Evolutionary conservation across 2,329 filamentous ascomycete genomes (phyloP).

Genomic region (Colletotrichum zoysiae): DNA sequence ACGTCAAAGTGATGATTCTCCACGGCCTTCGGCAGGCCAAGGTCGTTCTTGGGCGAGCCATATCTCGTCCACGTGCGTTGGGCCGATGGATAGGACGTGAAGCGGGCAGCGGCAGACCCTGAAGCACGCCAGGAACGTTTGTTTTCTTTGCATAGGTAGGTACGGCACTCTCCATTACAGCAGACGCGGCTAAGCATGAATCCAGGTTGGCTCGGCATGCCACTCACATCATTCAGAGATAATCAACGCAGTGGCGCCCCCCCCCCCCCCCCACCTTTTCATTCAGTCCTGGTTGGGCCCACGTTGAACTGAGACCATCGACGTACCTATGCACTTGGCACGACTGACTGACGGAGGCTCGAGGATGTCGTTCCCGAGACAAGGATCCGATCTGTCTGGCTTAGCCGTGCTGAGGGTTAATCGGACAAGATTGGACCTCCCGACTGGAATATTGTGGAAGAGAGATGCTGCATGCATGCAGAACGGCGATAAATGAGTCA

Average conservation of each 20-base stretch:
- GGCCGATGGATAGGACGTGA: not conserved
- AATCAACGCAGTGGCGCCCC: not conserved
- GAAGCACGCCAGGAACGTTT: slow-evolving; percentile 26
- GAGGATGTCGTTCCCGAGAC: slow-evolving; percentile 38
- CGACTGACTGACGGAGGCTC: slow-evolving; percentile 22
- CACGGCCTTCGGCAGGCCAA: not conserved
- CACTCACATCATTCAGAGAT: slow-evolving; percentile 22
- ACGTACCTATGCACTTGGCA: slow-evolving; percentile 20
- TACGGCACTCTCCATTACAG: slow-evolving; percentile 1
- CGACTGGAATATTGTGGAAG: slow-evolving; percentile 7
- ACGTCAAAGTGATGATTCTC: not conserved
- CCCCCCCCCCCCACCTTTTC: not conserved
- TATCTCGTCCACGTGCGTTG: not conserved
- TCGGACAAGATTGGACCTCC: slow-evolving; percentile 17
- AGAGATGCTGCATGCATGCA: slow-evolving; percentile 11
- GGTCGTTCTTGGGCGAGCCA: not conserved
- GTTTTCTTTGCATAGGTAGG: slow-evolving; percentile 34
- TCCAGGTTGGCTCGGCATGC: slow-evolving; percentile 12
- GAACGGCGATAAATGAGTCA: slow-evolving; percentile 4
- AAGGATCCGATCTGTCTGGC: slow-evolving; percentile 14
- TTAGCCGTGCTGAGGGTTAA: not conserved
- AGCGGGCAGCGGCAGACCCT: slow-evolving; percentile 27
- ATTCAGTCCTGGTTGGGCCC: slow-evolving; percentile 10
- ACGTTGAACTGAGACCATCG: slow-evolving; percentile 34
- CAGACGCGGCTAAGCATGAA: slow-evolving; percentile 1